phyloP scores from a whole-genome alignment of 176 grass and related monocot genomes.

The Hyparrhenia diplandra region DNA sequence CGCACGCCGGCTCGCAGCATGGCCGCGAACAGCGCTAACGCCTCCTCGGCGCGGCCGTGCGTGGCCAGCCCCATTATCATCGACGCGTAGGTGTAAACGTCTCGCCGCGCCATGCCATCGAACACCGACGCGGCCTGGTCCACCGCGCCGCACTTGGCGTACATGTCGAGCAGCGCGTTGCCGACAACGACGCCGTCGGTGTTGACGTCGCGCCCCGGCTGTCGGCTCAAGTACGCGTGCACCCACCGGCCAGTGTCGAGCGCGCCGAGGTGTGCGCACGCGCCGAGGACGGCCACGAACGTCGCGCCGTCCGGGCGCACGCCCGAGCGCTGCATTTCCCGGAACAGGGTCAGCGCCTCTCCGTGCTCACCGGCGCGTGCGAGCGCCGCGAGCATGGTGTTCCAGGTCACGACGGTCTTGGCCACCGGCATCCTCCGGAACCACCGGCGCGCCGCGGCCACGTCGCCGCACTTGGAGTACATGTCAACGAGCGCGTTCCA shows the following conservation, averaged over 20 bases:
- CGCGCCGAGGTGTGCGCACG: slow-evolving; percentile 55
- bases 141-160: slow-evolving; percentile 66
- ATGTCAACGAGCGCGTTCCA: slow-evolving; percentile 75
- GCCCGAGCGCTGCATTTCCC: slow-evolving; percentile 36
- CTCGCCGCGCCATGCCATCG: slow-evolving; percentile 34
- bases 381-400: slow-evolving; percentile 59
- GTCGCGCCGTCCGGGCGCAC: slow-evolving; percentile 41
- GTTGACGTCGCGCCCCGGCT: not conserved
- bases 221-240: slow-evolving; percentile 36
- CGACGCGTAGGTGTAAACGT: slow-evolving; percentile 65
- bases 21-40: slow-evolving; percentile 37
- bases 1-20: slow-evolving; percentile 46
- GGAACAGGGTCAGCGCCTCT: slow-evolving; percentile 37
- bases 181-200: slow-evolving; percentile 1
- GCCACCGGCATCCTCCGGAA: slow-evolving; percentile 35
- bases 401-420: slow-evolving; percentile 66
- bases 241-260: slow-evolving; percentile 62
- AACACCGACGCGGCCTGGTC: slow-evolving; percentile 58
- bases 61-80: slow-evolving; percentile 56
- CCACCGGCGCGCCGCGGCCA: slow-evolving; percentile 32
- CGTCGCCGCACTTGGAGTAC: slow-evolving; percentile 69
- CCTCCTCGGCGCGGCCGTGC: slow-evolving; percentile 51
- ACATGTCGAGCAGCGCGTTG: slow-evolving; percentile 80
- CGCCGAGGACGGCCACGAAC: slow-evolving; percentile 43
- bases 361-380: not conserved